Percentiles rank a stretch among this genome's conserved stretches.
phyloP scores from a whole-genome alignment of 768 basidiomycete genomes.

The Rhodotorula taiwanensis region DNA sequence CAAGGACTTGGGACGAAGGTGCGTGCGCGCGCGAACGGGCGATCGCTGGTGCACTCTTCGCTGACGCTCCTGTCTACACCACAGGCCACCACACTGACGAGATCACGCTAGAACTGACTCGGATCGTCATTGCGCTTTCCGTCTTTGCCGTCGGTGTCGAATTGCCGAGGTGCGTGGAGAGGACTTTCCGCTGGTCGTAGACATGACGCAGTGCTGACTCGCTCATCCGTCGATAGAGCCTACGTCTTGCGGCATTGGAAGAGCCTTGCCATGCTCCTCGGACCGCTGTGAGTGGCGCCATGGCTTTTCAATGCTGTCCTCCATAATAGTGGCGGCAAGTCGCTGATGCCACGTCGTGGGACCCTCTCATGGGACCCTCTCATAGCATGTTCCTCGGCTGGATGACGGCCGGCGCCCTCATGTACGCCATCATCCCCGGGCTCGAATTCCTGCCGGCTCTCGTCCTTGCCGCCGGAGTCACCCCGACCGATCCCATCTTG shows the following conservation, averaged over 20 bases:
- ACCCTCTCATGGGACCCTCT: no score
- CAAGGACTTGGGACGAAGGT: constrained; percentile 34
- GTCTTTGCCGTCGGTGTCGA: constrained; percentile 99
- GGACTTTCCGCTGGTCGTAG: neutral
- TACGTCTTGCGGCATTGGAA: constrained; percentile 93
- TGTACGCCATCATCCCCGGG: constrained; percentile 82
- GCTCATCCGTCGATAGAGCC: constrained; percentile 52
- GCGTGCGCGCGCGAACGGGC: no score
- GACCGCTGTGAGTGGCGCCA: constrained; percentile 44
- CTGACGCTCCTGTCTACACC: neutral
- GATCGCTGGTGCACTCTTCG: neutral
- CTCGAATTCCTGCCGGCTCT: constrained; percentile 83
- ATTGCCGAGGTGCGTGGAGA: constrained; percentile 55
- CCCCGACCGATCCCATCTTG: constrained; percentile 77
- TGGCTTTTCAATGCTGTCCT: no score
- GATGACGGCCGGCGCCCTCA: constrained; percentile 79
- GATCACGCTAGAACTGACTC: constrained; percentile 84
- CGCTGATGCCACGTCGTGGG: no score
- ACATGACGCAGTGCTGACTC: neutral
- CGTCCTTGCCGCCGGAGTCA: constrained; percentile 64
- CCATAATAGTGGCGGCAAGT: no score
- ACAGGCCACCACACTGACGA: constrained; percentile 51
- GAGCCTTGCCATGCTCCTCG: constrained; percentile 72
- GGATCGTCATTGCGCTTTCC: constrained; percentile 88
- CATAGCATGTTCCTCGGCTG: constrained; percentile 65